Conservation (phyloP, 768 basidiomycete species). For the Stropharia rugosoannulata region DNA sequence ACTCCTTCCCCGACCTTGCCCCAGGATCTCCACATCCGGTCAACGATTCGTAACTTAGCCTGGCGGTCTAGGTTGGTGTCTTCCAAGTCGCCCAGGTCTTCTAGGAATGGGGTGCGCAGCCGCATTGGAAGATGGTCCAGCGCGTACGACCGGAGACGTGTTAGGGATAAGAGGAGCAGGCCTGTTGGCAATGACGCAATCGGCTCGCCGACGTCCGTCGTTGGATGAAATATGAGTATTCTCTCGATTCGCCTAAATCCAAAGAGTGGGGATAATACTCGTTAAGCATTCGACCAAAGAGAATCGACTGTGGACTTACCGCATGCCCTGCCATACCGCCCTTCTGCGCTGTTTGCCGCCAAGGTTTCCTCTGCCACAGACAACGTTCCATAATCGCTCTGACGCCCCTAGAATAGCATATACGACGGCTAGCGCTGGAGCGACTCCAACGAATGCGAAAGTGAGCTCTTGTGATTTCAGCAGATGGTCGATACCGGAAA, state of each 20-base stretch:
- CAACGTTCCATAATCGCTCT: conserved; percentile 46
- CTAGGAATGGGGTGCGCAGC: conserved; percentile 72
- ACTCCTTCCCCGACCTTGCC: conserved; percentile 56
- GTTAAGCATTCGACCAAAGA: background rate
- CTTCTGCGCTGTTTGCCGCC: conserved; percentile 56
- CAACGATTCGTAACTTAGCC: conserved; percentile 76
- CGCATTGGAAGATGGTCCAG: conserved; percentile 35
- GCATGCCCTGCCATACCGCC: conserved; percentile 70
- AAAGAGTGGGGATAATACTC: background rate
- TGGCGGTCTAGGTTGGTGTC: conserved; percentile 63
- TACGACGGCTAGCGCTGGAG: conserved; percentile 81
- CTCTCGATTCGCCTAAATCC: conserved; percentile 61
- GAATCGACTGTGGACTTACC: conserved; percentile 36
- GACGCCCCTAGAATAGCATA: conserved; percentile 53
- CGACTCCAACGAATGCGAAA: conserved; percentile 96
- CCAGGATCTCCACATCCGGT: conserved; percentile 92
- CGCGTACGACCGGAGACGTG: conserved; percentile 16
- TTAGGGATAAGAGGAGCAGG: conserved; percentile 17
- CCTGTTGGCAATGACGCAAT: conserved; percentile 67
- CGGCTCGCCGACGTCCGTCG: conserved; percentile 20
- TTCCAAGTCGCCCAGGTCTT: conserved; percentile 83
- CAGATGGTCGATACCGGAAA: conserved; percentile 89
- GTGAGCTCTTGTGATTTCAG: conserved; percentile 93
- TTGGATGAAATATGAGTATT: conserved; percentile 42
- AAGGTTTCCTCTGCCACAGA: conserved; percentile 47